A percentile compares a stretch with the other conserved stretches of the same genome.
phyloP scores from a whole-genome alignment of 768 basidiomycete species.

The Collybiopsis luxurians region DNA sequence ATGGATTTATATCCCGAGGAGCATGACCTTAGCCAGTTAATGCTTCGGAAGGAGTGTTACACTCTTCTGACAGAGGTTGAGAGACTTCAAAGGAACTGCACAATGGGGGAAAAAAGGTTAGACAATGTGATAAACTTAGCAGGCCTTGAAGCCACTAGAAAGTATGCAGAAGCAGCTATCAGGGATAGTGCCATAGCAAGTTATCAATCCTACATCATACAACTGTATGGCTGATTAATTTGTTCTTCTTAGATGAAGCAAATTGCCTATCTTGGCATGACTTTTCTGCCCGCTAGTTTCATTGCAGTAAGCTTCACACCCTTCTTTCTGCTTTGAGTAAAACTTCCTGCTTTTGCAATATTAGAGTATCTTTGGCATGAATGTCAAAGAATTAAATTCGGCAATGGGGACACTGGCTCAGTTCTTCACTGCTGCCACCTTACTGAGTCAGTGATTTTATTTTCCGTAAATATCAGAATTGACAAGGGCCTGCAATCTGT shows the following conservation, averaged over 20 bases:
- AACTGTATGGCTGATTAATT: too few species aligned
- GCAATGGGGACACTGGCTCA: slow-evolving; percentile 35
- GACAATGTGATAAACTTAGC: slow-evolving; percentile 55
- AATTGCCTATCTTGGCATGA: slow-evolving; percentile 60
- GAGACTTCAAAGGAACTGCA: slow-evolving; percentile 36
- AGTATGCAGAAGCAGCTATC: slow-evolving; percentile 46
- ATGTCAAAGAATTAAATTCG: slow-evolving; percentile 40
- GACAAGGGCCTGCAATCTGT: too few species aligned
- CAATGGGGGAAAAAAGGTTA: slow-evolving; percentile 46
- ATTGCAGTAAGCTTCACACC: slow-evolving; percentile 33
- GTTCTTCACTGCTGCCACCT: slow-evolving; percentile 41
- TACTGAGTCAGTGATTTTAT: slow-evolving; percentile 28
- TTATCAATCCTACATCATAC: too few species aligned
- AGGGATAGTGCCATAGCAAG: slow-evolving; percentile 5
- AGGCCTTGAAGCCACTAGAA: slow-evolving; percentile 7
- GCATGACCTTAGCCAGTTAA: slow-evolving; percentile 24
- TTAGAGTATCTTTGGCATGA: slow-evolving; percentile 61
- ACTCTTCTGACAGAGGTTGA: slow-evolving; percentile 50
- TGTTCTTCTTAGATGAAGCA: slow-evolving; percentile 49
- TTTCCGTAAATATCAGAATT: too few species aligned
- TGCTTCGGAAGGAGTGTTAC: slow-evolving; percentile 45
- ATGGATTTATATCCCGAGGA: slow-evolving; percentile 34
- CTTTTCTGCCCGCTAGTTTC: slow-evolving; percentile 59
- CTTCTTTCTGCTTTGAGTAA: background rate
- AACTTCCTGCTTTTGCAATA: too few species aligned